Conservation (phyloP, 106 monocot species). For the Alisma plantagoaquatica region DNA sequence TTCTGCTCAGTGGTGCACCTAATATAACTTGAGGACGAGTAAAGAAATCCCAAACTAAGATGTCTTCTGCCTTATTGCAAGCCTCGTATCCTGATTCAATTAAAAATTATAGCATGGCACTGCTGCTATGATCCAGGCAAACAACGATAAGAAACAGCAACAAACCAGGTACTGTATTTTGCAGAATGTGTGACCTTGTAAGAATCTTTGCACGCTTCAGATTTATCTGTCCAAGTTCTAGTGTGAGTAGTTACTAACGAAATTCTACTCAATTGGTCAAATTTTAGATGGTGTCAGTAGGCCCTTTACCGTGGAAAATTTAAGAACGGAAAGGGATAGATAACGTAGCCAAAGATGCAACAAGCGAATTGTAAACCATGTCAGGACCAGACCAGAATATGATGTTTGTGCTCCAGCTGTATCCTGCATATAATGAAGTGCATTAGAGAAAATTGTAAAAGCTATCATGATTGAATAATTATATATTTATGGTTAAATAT, state of each 20-base stretch:
- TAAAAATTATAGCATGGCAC: too few relatives aligned
- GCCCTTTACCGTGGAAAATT: conserved; percentile 73
- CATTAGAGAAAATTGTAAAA: neutral
- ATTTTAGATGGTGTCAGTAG: too few relatives aligned
- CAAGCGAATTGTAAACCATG: conserved; percentile 65
- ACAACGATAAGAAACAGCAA: neutral
- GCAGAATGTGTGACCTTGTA: conserved; percentile 68
- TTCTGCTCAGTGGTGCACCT: conserved; percentile 40
- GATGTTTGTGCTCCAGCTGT: conserved; percentile 48
- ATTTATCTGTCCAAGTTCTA: conserved; percentile 46
- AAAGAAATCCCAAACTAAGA: conserved; percentile 66
- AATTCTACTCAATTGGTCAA: too few relatives aligned
- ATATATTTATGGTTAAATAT: too few relatives aligned
- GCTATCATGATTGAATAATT: too few relatives aligned
- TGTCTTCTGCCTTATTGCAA: conserved; percentile 74
- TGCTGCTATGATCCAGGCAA: too few relatives aligned
- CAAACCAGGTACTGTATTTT: conserved; percentile 56
- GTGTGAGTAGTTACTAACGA: too few relatives aligned
- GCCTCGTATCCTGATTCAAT: conserved; percentile 38
- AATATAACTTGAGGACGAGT: conserved; percentile 39
- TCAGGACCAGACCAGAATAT: conserved; percentile 36
- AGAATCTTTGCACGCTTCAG: conserved; percentile 83
- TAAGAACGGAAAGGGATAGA: conserved; percentile 73
- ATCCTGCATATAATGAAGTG: conserved; percentile 33
- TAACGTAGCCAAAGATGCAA: conserved; percentile 87